phyloP scores from a whole-genome alignment of 2,329 filamentous ascomycete genomes.

The Cyanodermella asteris region DNA sequence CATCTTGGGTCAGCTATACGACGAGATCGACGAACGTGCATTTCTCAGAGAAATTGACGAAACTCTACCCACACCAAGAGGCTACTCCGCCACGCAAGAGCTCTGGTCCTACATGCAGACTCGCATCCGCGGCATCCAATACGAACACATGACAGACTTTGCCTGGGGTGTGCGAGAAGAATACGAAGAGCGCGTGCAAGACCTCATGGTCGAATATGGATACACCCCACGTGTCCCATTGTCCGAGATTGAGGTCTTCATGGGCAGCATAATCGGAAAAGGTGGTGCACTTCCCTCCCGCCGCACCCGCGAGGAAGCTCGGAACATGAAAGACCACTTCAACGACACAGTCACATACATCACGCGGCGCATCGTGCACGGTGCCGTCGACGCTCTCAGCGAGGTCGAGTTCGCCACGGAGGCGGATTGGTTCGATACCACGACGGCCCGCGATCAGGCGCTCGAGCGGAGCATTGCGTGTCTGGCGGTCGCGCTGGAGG shows the following conservation, averaged over 20 bases:
- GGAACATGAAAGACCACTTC: constrained; percentile 22
- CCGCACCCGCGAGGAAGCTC: constrained; percentile 12
- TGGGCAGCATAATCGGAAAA: constrained; percentile 19
- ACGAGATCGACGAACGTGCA: constrained; percentile 7
- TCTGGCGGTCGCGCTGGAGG: constrained; percentile 5
- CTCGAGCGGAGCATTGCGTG: constrained; percentile 7
- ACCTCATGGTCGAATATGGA: constrained; percentile 24
- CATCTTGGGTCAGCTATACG: constrained; percentile 7
- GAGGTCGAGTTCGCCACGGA: not conserved
- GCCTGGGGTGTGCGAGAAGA: constrained; percentile 6
- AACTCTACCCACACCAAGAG: too few species aligned
- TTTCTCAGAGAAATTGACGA: constrained; percentile 4
- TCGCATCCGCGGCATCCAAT: too few species aligned
- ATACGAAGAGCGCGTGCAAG: constrained; percentile 25
- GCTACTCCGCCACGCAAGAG: too few species aligned
- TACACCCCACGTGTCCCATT: constrained; percentile 19
- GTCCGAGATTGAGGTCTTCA: constrained; percentile 33
- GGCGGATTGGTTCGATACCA: not conserved
- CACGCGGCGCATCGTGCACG: constrained; percentile 21
- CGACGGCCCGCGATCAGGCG: constrained; percentile 4
- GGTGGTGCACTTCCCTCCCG: constrained; percentile 5
- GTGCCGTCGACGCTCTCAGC: constrained; percentile 15
- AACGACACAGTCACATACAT: constrained; percentile 18
- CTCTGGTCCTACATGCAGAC: too few species aligned
- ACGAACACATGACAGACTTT: constrained; percentile 1